Conservation (phyloP, 768 basidiomycete species). For the Panus rudis region DNA sequence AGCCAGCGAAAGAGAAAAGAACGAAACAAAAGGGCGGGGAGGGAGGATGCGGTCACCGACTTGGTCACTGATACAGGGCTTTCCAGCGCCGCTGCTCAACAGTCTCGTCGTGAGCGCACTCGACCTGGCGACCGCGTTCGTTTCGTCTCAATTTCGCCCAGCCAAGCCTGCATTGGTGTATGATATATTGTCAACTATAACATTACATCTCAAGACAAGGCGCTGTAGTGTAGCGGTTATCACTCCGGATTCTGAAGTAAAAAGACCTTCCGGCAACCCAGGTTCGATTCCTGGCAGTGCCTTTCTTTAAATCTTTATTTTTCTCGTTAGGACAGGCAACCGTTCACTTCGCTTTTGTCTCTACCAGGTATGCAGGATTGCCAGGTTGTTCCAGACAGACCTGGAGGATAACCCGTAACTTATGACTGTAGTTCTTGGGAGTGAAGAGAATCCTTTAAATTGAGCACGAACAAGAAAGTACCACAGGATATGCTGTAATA, state of each 20-base stretch:
- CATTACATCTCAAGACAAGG: constrained; percentile 8
- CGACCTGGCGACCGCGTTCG: no score
- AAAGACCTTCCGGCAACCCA: constrained; percentile 29
- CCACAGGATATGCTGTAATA: no score
- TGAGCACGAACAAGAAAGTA: neutral
- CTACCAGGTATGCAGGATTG: neutral
- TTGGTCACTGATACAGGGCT: neutral
- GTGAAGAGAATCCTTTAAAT: neutral
- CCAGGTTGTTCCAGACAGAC: neutral
- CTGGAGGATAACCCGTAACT: neutral
- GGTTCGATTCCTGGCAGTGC: constrained; percentile 34
- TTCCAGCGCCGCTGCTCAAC: neutral
- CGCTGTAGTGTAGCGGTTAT: constrained; percentile 27
- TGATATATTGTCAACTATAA: no score
- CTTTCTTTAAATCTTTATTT: constrained; percentile 10
- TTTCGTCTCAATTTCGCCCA: no score
- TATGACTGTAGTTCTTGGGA: neutral
- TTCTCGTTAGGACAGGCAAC: neutral
- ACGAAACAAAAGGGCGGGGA: no score
- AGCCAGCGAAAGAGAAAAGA: no score
- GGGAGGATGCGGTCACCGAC: no score
- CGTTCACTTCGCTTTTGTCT: neutral
- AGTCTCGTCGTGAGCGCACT: neutral
- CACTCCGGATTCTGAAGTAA: constrained; percentile 27
- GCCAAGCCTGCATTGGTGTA: no score